Percentiles rank a stretch among this genome's conserved stretches.
Conservation (phyloP, 306 rosid species). For the Citrullus colocynthis region DNA sequence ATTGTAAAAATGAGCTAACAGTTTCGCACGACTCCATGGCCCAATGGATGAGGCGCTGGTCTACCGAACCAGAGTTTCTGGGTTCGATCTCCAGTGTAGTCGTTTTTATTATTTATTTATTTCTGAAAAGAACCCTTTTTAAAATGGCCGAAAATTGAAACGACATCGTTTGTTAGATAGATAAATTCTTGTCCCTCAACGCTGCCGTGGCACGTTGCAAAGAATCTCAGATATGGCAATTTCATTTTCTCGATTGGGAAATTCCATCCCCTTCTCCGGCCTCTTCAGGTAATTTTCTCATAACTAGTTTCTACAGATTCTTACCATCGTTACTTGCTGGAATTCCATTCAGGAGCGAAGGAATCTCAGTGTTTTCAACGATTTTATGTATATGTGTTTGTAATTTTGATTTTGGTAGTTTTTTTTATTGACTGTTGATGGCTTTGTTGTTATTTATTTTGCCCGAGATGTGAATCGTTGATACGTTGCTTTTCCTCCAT, state of each 20-base stretch:
- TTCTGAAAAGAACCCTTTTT: too few relatives aligned
- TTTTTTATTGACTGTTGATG: neutral
- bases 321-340: neutral
- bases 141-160: neutral
- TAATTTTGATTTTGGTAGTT: neutral
- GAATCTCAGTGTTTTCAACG: neutral
- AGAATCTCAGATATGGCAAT: constrained; percentile 16
- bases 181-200: too few relatives aligned
- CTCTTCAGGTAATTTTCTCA: constrained; percentile 32
- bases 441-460: neutral
- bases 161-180: neutral
- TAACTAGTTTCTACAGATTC: neutral
- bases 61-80: constrained; percentile 64
- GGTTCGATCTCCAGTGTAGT: constrained; percentile 32
- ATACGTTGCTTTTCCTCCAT: neutral
- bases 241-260: constrained; percentile 31
- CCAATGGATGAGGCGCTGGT: constrained; percentile 99
- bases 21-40: constrained; percentile 28
- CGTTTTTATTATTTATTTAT: neutral
- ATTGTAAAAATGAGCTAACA: too few relatives aligned
- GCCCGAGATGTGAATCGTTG: neutral
- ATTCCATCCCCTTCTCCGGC: constrained; percentile 50
- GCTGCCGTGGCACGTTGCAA: neutral
- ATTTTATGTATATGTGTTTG: neutral
- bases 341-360: neutral